Evolutionary conservation across 306 rosid genomes (phyloP).

Genomic region (Mimosa bimucronata): DNA sequence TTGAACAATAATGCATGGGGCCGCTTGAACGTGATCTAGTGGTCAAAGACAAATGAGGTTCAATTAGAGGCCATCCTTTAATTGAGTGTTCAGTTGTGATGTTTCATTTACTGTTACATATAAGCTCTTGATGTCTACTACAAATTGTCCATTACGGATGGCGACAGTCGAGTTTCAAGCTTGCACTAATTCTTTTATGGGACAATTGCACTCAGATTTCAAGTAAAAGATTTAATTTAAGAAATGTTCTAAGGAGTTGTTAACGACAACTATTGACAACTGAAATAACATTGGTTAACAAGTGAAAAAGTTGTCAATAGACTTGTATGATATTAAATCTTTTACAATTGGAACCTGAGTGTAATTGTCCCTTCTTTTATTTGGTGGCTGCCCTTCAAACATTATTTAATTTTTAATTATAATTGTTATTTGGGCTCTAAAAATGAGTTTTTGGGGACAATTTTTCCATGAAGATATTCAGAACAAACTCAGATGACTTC

Average conservation of each 20-base stretch:
- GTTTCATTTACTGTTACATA: neutral
- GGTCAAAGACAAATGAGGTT: neutral
- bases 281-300: too few species aligned
- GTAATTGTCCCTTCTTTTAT: too few species aligned
- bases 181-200: slow-evolving; percentile 19
- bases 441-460: neutral
- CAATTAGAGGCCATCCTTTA: neutral
- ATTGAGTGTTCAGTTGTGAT: neutral
- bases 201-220: too few species aligned
- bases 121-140: neutral
- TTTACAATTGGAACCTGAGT: too few species aligned
- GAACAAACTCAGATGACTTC: neutral
- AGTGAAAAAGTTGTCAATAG: too few species aligned
- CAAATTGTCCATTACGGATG: neutral
- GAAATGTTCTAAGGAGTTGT: too few species aligned
- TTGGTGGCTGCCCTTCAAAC: neutral
- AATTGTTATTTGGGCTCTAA: neutral
- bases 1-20: neutral
- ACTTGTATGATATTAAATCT: too few species aligned
- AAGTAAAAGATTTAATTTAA: too few species aligned
- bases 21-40: neutral
- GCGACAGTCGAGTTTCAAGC: neutral
- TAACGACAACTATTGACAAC: too few species aligned
- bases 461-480: neutral
- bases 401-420: neutral